Base-by-base conservation (phyloP, 805 yeast species). In the Kregervanrija delftensis region DNA sequence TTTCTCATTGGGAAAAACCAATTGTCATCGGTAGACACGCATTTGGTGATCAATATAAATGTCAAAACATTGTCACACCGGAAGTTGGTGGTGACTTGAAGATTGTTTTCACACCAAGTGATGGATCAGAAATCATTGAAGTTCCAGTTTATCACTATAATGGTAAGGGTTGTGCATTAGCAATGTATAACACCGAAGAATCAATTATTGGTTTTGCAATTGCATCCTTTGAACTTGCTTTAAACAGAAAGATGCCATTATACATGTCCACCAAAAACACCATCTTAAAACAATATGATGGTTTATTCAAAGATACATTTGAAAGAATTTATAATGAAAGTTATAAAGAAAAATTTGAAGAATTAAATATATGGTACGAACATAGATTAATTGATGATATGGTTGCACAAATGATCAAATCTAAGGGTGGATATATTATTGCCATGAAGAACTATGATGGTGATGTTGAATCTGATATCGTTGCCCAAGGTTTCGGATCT, bases 381-480 rank as follows among this genome's bases (percentile, higher is more conserved):
- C 98, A 91, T 71, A 81, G 98, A 58, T 74, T 91, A 56, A 91
- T 91, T 55, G 98, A 91, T 68, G 98, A 91, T 65, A 91, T 91
- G 98, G 98, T 91, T 41, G 98, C 98, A 16, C 97, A 91, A 73
- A 90, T 91, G 97, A 72, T 91, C 65, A 91, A 91, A 73, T 87
- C 96, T 39, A 81, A 78, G 61, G 98, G 98, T 59, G 97, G 98
- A 5, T 91, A 74, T 66, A 84, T 91, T 58, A 86, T 91, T 68
- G 98, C 98, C 40, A 79, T 91, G 84, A 91, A 91, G 74, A 91
- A 91, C 73, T 91, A 91, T 69, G 98, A 91, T 65, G 98, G 98
- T 66, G 98, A 91, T 64, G 98, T 91, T 45, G 90, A 89, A 70
- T 83, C 95, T 12, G 98, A 91, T 66, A 85, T 91, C 60, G 96